Conservation (phyloP, 768 basidiomycete genomes). For the Suillus subalutaceus region DNA sequence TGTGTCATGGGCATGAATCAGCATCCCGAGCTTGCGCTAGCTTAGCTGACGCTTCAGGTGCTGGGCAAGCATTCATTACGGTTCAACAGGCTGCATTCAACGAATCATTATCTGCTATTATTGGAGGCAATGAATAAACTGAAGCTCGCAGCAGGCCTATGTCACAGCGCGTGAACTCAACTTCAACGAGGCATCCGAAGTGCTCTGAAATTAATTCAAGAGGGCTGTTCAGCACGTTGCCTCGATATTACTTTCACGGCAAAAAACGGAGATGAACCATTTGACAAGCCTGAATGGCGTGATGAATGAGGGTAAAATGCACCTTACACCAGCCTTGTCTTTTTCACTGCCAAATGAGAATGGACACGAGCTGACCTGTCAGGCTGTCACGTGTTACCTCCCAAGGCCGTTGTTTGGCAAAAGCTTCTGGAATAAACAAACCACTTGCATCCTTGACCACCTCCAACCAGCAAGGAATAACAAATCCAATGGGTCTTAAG, state of each 20-base stretch:
- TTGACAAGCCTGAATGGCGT: not conserved
- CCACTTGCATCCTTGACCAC: not conserved
- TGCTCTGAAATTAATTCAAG: not conserved
- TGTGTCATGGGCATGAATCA: not conserved
- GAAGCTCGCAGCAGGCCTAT: not conserved
- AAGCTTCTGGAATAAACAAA: constrained; percentile 24
- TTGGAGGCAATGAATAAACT: not conserved
- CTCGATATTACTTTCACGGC: not conserved
- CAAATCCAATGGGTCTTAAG: constrained; percentile 28
- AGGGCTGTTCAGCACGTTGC: constrained; percentile 5
- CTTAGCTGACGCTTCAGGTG: not conserved
- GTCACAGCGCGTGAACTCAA: not conserved
- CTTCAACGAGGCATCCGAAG: not conserved
- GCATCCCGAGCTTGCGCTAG: not conserved
- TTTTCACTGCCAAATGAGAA: not conserved
- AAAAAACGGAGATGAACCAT: not conserved
- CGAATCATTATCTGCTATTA: not conserved
- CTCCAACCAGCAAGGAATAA: constrained; percentile 11
- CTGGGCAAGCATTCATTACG: not conserved
- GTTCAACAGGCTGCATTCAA: not conserved
- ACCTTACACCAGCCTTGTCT: not conserved
- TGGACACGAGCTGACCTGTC: not conserved
- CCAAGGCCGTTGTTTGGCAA: constrained; percentile 25
- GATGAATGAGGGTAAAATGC: not conserved
- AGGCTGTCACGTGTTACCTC: not conserved